These are phyloP conservation scores for Microbotryum intermedium DNA, from an alignment of 1,284 basidiomycete species.

Conservation along the genomic window DNA sequence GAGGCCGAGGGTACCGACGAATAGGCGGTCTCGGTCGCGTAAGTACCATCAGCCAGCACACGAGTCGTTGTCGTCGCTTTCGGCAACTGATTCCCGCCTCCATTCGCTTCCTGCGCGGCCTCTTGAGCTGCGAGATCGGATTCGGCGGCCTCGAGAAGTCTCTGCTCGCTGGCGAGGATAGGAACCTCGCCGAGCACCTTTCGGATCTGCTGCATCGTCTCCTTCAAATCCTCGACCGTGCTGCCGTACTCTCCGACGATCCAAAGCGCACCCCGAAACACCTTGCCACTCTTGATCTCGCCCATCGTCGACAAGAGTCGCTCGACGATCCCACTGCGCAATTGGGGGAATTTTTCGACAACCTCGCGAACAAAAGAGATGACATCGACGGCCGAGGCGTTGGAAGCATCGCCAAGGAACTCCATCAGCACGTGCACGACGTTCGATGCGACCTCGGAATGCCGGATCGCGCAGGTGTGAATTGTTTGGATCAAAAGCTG, in stretches of 20 bases:
- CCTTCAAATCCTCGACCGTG: constrained; percentile 54
- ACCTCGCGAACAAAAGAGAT: constrained; percentile 95
- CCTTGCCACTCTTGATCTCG: constrained; percentile 94
- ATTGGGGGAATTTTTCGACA: constrained; percentile 91
- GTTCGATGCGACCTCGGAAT: constrained; percentile 94
- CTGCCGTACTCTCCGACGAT: constrained; percentile 94
- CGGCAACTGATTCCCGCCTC: constrained; percentile 38
- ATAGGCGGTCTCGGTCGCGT: constrained; percentile 92
- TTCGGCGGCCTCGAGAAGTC: constrained; percentile 64
- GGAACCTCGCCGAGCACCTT: constrained; percentile 92
- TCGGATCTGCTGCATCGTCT: constrained; percentile 69
- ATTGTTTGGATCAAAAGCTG: constrained; percentile 96
- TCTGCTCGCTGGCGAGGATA: constrained; percentile 81
- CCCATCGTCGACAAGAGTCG: constrained; percentile 75
- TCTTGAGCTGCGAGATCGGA: constrained; percentile 45
- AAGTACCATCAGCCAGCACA: constrained; percentile 92
- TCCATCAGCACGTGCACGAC: constrained; percentile 98
- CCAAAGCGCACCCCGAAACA: constrained; percentile 94
- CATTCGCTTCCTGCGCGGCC: constrained; percentile 17
- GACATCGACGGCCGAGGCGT: constrained; percentile 82
- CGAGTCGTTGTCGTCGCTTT: constrained; percentile 47
- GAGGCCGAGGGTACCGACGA: constrained; percentile 57
- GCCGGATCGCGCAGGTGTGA: constrained; percentile 91
- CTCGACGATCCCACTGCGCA: constrained; percentile 75
- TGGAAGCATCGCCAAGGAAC: constrained; percentile 93